Evolutionary conservation across 805 yeast genomes (phyloP).

Genomic region (Saccharomyces jurei): DNA sequence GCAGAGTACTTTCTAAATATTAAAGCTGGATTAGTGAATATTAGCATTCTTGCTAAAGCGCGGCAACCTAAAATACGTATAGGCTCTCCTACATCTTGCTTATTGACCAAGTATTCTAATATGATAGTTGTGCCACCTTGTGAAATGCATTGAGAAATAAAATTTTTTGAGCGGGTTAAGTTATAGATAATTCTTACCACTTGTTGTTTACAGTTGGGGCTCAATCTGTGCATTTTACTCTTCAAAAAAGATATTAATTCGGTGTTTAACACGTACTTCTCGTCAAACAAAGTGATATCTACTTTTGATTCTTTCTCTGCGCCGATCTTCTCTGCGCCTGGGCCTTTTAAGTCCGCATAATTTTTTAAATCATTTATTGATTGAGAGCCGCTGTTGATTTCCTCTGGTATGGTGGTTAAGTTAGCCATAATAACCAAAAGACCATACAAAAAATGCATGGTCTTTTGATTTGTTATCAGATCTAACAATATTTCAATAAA

Average conservation of each 20-base stretch:
- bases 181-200: slow-evolving; percentile 28
- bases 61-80: slow-evolving; percentile 34
- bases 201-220: slow-evolving; percentile 26
- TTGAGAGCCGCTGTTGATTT: slow-evolving; percentile 12
- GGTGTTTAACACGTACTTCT: slow-evolving; percentile 14
- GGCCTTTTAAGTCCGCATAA: slow-evolving; percentile 26
- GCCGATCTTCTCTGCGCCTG: slow-evolving; percentile 11
- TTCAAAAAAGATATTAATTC: slow-evolving; percentile 18
- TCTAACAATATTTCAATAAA: slow-evolving; percentile 8
- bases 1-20: slow-evolving; percentile 38
- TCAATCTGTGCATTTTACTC: slow-evolving; percentile 6
- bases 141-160: slow-evolving; percentile 29
- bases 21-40: slow-evolving; percentile 39
- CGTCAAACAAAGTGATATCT: slow-evolving; percentile 15
- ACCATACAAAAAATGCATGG: slow-evolving; percentile 32
- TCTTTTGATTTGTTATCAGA: neutral
- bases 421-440: slow-evolving; percentile 29
- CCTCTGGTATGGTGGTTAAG: slow-evolving; percentile 20
- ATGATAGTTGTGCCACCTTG: slow-evolving; percentile 42
- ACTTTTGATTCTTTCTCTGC: slow-evolving; percentile 12
- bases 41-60: slow-evolving; percentile 37
- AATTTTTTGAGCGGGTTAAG: slow-evolving; percentile 17
- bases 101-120: slow-evolving; percentile 31
- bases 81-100: slow-evolving; percentile 9
- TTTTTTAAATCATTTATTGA: slow-evolving; percentile 24